Conservation (phyloP, 179 eudicot genomes). For the Sideroxylon spinosum region DNA sequence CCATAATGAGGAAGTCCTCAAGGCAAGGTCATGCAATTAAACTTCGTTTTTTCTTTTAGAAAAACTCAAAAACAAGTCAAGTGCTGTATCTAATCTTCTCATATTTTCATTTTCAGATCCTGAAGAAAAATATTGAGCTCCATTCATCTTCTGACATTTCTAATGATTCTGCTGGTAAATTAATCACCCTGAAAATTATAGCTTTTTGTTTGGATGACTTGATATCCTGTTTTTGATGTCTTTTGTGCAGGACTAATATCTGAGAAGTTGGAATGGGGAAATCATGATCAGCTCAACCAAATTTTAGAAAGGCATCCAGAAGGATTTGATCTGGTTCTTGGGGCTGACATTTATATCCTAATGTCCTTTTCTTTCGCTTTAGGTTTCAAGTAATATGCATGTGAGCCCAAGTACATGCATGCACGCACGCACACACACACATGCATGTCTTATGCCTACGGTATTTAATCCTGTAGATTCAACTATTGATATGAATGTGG, state of each 20-base stretch:
- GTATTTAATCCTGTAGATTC: neutral
- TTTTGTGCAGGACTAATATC: slow-evolving; percentile 45
- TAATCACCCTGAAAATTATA: slow-evolving; percentile 14
- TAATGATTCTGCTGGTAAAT: slow-evolving; percentile 46
- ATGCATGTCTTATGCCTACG: neutral
- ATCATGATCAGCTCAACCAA: slow-evolving; percentile 49
- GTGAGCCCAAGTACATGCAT: neutral
- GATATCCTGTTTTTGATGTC: slow-evolving; percentile 9
- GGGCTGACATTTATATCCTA: slow-evolving; percentile 98
- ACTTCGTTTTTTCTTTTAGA: neutral
- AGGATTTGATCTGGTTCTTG: slow-evolving; percentile 91
- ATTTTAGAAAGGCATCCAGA: slow-evolving; percentile 47
- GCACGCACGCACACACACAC: neutral
- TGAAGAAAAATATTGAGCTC: slow-evolving; percentile 64
- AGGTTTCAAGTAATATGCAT: neutral
- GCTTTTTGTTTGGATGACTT: slow-evolving; percentile 14
- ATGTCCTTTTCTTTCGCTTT: neutral
- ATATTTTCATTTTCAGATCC: slow-evolving; percentile 45
- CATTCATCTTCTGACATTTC: slow-evolving; percentile 48
- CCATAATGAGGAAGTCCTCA: slow-evolving; percentile 82
- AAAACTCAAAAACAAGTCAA: neutral
- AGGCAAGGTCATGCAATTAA: slow-evolving; percentile 53
- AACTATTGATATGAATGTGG: neutral
- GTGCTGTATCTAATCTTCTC: slow-evolving; percentile 2
- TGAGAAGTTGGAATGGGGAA: slow-evolving; percentile 90